A percentile compares a stretch with the other conserved stretches of the same genome.
These are phyloP conservation scores for Fistulifera pelliculosa DNA, from an alignment of 108 stramenopile genomes.

Conservation along the genomic window DNA sequence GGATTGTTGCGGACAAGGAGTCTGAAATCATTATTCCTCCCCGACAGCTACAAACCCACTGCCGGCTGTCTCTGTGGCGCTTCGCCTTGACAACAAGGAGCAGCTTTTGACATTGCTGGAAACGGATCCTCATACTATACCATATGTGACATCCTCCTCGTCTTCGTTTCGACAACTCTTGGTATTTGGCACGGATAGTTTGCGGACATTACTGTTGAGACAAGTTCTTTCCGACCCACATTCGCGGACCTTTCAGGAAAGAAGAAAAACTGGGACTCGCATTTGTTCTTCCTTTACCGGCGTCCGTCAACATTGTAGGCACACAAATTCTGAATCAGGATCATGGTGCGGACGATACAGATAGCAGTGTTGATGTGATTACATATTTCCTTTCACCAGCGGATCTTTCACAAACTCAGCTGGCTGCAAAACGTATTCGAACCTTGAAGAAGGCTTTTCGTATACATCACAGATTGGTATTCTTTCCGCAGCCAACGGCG, in stretches of 20 bases:
- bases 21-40: constrained; percentile 39
- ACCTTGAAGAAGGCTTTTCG: constrained; percentile 6
- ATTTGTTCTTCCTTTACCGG: constrained; percentile 24
- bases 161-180: constrained; percentile 26
- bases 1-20: too few species aligned
- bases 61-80: constrained; percentile 32
- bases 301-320: constrained; percentile 22
- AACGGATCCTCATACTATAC: constrained; percentile 10
- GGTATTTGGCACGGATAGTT: constrained; percentile 33
- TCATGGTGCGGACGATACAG: neutral
- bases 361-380: constrained; percentile 32
- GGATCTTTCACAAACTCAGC: constrained; percentile 19
- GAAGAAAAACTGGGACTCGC: constrained; percentile 28
- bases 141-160: neutral
- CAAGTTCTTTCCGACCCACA: constrained; percentile 48
- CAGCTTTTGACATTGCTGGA: constrained; percentile 23
- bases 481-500: constrained; percentile 39
- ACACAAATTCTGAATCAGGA: constrained; percentile 23
- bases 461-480: constrained; percentile 36
- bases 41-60: constrained; percentile 35
- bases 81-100: constrained; percentile 49
- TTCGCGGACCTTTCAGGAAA: constrained; percentile 17
- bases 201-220: constrained; percentile 37
- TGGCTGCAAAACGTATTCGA: constrained; percentile 8
- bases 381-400: constrained; percentile 35